Evolutionary conservation across 345 rosid species (phyloP), one percentile per base, ranked within the genome.

Genomic region (Sisymbrium irio): DNA sequence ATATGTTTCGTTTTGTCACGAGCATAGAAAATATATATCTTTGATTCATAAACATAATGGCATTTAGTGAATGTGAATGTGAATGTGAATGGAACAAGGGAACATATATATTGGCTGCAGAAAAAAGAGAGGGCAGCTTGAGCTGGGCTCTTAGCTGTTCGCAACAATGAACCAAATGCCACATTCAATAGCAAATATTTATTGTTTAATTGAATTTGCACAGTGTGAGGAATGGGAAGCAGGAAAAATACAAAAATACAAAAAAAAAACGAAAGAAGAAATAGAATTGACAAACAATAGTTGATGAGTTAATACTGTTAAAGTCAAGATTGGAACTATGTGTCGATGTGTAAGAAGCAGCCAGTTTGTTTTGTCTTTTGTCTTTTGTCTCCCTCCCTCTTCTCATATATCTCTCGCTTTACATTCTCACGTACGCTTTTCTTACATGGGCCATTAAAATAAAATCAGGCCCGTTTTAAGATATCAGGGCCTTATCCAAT

Each of bases 141-240:
- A 69, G 74, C 50, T 60, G 69, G 5, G 62, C 33, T 60, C 62
- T 75, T 75, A 75, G 79, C 58, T 68, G 79, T 75, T 32, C 12
- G 41, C 30, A 35, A 55, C 79, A 67, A 64, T 75, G 57, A 75
- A 51, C 56, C 69, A 75, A 35, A 57, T 61, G 62, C 63, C 17
- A 69, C 64, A 76, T 76, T 76, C 40, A 76, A 42, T 69, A 54
- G 33, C 1, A 18, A 42, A n/a, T 35, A 56, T 64, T 54, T 22
- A 33, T 71, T 35, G 11, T 62, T 28, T 27, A 37, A 20, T 45
- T n/a, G n/a, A 41, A 64, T 41, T 9, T 22, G 57, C 30, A 54
- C 15, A 65, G 28, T 18, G 30, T 11, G 53, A 47, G 53, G 27
- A 18, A 47, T 9, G 12, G n/a, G 20, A 56, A 55, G 32, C 65